Base-by-base conservation (phyloP, 2,329 filamentous ascomycete genomes). In the Nemania diffusa region DNA sequence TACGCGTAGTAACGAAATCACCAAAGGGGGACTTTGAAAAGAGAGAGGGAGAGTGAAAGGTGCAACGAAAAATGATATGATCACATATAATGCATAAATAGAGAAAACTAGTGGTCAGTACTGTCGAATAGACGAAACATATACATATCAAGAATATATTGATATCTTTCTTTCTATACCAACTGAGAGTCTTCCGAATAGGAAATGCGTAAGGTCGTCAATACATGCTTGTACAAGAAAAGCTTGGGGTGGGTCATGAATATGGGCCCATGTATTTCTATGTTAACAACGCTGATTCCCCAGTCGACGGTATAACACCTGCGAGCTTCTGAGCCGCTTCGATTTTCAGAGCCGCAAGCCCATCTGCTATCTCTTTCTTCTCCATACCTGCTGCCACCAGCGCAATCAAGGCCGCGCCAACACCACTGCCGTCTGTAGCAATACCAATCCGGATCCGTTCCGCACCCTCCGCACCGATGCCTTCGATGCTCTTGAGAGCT, bases 371-470 rank as follows among this genome's bases (percentile, higher is more conserved):
- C 34, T 62, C 64, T 67, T 77, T 77, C 80, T 85, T 85, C 79
- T 89, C 86, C 83, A 86, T 88, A 75, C 85, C 83, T 1, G 92
- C 91, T 1, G 95, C 95, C 29, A 97, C 92, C 57, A 97, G 87
- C 58, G 96, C 96, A 80, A 98, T 98, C 74, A 99, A 83, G 46
- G 96, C 96, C 2, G 96, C 96, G 60, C 96, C 96, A n/a, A 97
- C 92, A 70, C 93, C 96, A 71, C 92, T 96, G 55, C 96, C 96
- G 78, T 99, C 96, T 85, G 97, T 97, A 69, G 96, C 96, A 76
- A 98, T 96, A 24, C 95, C 96, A 75, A 99, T 97, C 64, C 93
- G 87, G 71, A 99, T 92, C 81, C 90, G 92, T 81, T 92, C 91
- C 71, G 97, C 94, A 11, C 94, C 94, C 64, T 87, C 83, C 52